Evolutionary conservation across 1,284 basidiomycete species (phyloP).

Genomic region (Melampsora larici-populina): DNA sequence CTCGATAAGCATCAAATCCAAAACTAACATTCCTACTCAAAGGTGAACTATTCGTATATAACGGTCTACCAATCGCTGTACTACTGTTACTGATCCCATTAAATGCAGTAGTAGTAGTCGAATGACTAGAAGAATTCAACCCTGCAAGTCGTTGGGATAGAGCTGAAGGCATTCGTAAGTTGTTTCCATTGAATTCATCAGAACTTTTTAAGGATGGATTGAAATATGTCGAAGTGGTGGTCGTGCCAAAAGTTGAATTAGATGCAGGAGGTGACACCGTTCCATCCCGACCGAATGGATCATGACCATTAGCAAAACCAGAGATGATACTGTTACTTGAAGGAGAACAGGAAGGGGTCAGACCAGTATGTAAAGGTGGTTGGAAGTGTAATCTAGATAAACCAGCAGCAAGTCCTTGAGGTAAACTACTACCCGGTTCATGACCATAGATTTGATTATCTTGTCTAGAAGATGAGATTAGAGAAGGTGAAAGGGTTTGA

Average conservation of each 20-base stretch:
- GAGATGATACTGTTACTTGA: not conserved
- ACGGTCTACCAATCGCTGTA: not conserved
- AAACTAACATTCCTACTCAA: slow-evolving; percentile 36
- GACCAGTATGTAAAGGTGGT: slow-evolving; percentile 55
- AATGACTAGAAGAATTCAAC: slow-evolving; percentile 8
- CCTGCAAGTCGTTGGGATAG: slow-evolving; percentile 33
- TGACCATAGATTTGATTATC: slow-evolving; percentile 62
- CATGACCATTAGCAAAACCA: not conserved
- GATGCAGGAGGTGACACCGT: slow-evolving; percentile 24
- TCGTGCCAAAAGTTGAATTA: not conserved
- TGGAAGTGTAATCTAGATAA: slow-evolving; percentile 74
- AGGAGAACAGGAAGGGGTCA: slow-evolving; percentile 29
- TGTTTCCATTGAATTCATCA: not conserved
- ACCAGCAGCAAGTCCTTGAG: slow-evolving; percentile 78
- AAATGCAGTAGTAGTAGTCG: not conserved
- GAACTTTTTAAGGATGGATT: not conserved
- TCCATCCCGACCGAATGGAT: not conserved
- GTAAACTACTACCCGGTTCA: slow-evolving; percentile 78
- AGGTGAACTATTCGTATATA: slow-evolving; percentile 11
- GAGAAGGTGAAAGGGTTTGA: slow-evolving; percentile 1
- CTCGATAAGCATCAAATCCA: not conserved
- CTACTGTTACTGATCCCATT: not conserved
- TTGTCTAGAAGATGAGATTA: not conserved
- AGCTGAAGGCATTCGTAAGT: not conserved
- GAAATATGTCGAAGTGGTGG: not conserved